These are phyloP conservation scores for Fusarium lyarnte DNA, from an alignment of 2,329 filamentous ascomycete species.

Conservation along the genomic window DNA sequence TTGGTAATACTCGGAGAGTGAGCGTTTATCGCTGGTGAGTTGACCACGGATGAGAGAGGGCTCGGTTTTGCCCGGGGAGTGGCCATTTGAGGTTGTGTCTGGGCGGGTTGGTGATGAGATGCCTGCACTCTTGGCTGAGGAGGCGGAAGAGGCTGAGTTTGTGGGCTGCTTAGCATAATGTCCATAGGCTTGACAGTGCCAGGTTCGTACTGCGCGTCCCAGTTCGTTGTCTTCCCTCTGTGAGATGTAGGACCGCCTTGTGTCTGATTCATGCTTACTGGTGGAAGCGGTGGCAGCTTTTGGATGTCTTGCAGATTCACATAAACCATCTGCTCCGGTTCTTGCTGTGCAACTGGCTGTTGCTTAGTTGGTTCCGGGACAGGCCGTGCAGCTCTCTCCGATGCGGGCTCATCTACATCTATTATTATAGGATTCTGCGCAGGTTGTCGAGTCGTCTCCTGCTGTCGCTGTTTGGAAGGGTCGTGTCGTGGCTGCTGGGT, in stretches of 20 bases:
- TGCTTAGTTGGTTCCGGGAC: slow-evolving; percentile 23
- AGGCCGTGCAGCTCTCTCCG: slow-evolving; percentile 12
- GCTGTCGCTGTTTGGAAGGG: slow-evolving; percentile 13
- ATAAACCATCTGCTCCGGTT: slow-evolving; percentile 45
- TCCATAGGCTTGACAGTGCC: slow-evolving; percentile 41
- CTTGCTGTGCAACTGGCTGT: slow-evolving; percentile 34
- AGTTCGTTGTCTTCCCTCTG: slow-evolving; percentile 19
- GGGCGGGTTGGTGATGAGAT: slow-evolving; percentile 12
- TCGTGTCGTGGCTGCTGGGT: slow-evolving; percentile 22
- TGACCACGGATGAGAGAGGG: slow-evolving; percentile 52
- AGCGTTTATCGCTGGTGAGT: slow-evolving; percentile 54
- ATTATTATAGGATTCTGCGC: slow-evolving; percentile 17
- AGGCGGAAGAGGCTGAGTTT: slow-evolving; percentile 16
- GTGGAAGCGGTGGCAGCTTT: slow-evolving; percentile 43
- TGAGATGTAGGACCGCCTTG: slow-evolving; percentile 30
- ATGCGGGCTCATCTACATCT: slow-evolving; percentile 21
- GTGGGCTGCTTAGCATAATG: slow-evolving; percentile 38
- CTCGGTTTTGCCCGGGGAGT: slow-evolving; percentile 49
- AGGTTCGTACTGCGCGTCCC: slow-evolving; percentile 28
- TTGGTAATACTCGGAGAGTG: slow-evolving; percentile 54
- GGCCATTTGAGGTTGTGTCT: slow-evolving; percentile 32
- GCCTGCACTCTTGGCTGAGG: slow-evolving; percentile 18
- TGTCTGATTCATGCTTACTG: slow-evolving; percentile 37
- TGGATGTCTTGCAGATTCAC: slow-evolving; percentile 54
- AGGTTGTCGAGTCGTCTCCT: slow-evolving; percentile 27